phyloP scores from a whole-genome alignment of 345 rosid genomes.

The Eucalyptus pauciflora region DNA sequence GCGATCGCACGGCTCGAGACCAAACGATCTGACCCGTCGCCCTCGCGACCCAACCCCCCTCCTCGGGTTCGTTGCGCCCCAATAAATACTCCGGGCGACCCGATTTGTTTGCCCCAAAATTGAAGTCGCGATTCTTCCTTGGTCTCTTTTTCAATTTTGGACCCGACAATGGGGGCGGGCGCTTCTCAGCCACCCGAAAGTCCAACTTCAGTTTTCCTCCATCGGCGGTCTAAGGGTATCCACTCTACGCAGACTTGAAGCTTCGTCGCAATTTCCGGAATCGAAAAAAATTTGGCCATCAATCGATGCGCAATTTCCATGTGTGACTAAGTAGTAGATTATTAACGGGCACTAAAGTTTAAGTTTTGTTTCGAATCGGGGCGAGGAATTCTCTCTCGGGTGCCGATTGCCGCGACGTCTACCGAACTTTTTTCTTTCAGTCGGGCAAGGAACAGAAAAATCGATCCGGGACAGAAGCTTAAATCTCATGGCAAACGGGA shows the following conservation, averaged over 20 bases:
- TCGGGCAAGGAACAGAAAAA: background rate
- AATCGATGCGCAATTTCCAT: background rate
- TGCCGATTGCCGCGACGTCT: background rate
- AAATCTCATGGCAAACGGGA: background rate
- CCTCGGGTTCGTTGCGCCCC: background rate
- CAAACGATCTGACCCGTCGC: background rate
- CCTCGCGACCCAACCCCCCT: background rate
- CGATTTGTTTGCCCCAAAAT: background rate
- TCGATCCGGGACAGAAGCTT: background rate
- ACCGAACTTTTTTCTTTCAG: rapidly evolving
- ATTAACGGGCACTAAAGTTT: background rate
- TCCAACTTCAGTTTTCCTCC: background rate
- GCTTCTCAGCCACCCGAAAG: background rate
- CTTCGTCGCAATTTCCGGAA: background rate
- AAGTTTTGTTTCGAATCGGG: background rate
- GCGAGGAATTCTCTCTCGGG: background rate
- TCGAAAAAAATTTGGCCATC: background rate
- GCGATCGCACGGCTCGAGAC: background rate
- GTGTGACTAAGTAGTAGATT: background rate
- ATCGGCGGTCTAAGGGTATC: background rate
- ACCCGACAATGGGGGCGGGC: background rate
- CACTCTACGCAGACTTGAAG: background rate
- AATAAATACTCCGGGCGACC: background rate
- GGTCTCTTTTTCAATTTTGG: background rate
- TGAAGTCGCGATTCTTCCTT: background rate